Evolutionary conservation across 805 yeast species (phyloP).

Genomic region (Clavispora santaluciae): DNA sequence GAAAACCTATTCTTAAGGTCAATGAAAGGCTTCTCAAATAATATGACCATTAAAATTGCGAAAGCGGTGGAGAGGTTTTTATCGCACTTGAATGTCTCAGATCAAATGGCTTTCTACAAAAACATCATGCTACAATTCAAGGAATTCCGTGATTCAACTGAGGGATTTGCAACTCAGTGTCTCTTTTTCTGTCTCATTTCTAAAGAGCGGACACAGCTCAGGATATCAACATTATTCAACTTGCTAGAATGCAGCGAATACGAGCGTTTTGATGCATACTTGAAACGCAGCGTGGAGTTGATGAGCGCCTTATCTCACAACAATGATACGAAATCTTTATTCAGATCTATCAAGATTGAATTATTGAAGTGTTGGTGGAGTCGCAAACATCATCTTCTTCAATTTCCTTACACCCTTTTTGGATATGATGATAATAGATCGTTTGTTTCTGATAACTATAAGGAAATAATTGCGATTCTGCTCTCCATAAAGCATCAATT

Average conservation of each 20-base stretch:
- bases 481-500: slow-evolving; percentile 17
- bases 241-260: slow-evolving; percentile 38
- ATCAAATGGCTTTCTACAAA: slow-evolving; percentile 26
- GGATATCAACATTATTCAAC: slow-evolving; percentile 34
- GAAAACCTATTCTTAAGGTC: slow-evolving; percentile 19
- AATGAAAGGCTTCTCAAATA: slow-evolving; percentile 15
- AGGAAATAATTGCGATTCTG: slow-evolving; percentile 36
- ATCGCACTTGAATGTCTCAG: slow-evolving; percentile 2
- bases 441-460: slow-evolving; percentile 30
- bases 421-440: slow-evolving; percentile 25
- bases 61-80: slow-evolving; percentile 10
- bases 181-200: slow-evolving; percentile 31
- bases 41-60: slow-evolving; percentile 18
- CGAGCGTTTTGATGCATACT: slow-evolving; percentile 24
- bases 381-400: slow-evolving; percentile 21
- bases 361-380: slow-evolving; percentile 42
- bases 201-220: slow-evolving; percentile 22
- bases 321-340: slow-evolving; percentile 16
- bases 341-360: slow-evolving; percentile 26
- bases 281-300: slow-evolving; percentile 20
- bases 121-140: slow-evolving; percentile 24
- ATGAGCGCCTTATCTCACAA: slow-evolving; percentile 18
- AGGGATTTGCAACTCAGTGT: slow-evolving; percentile 35
- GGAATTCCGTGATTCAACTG: slow-evolving; percentile 35
- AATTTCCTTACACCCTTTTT: slow-evolving; percentile 40